phyloP scores from a whole-genome alignment of 1,284 basidiomycete genomes.

The Sporisorium scitamineum region DNA sequence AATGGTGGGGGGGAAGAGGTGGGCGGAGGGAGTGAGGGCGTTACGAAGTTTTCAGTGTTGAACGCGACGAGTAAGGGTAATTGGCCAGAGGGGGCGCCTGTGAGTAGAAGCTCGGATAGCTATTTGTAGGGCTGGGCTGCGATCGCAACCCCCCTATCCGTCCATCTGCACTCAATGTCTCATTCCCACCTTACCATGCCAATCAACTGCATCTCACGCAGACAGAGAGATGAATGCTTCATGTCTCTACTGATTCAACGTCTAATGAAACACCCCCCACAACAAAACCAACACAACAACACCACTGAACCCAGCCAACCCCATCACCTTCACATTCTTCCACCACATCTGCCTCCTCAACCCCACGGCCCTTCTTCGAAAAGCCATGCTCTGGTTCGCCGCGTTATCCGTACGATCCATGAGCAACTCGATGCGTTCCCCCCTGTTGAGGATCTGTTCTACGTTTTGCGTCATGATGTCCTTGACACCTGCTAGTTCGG shows the following conservation, averaged over 20 bases:
- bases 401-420: constrained; percentile 98
- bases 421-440: constrained; percentile 93
- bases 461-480: constrained; percentile 86
- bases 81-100: constrained; percentile 45
- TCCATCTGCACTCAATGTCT: not conserved
- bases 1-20: not conserved
- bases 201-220: too few species aligned
- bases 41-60: constrained; percentile 17
- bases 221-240: too few species aligned
- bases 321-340: constrained; percentile 77
- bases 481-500: constrained; percentile 91
- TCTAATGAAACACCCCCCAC: constrained; percentile 34
- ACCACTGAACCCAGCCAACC: constrained; percentile 78
- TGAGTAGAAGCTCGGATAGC: constrained; percentile 6
- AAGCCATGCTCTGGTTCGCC: constrained; percentile 94
- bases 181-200: not conserved
- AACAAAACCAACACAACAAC: constrained; percentile 73
- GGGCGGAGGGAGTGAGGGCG: not conserved
- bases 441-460: constrained; percentile 85
- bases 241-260: not conserved
- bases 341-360: constrained; percentile 96
- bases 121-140: constrained; percentile 36
- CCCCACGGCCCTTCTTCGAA: constrained; percentile 86
- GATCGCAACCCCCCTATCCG: too few species aligned
- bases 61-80: constrained; percentile 35